Evolutionary conservation across 345 rosid genomes (phyloP), one percentile per base, ranked within the genome.

Genomic region (Clausena lansium): DNA sequence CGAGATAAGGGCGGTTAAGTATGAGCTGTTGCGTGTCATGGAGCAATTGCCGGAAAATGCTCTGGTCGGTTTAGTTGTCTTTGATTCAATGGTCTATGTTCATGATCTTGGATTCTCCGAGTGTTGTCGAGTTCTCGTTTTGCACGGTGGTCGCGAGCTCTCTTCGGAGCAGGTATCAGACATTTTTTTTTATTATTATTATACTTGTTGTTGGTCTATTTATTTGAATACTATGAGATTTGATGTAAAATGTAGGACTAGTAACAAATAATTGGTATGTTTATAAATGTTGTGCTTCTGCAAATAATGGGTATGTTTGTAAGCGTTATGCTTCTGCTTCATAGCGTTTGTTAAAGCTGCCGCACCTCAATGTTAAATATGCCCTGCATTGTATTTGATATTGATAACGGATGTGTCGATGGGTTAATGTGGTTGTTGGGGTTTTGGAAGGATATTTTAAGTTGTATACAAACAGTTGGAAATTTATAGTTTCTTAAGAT

Each of bases 61-160:
- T 0, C 74, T 90, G 84, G 97, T 92, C 58, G 94, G 87, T 15
- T 81, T 94, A 88, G 77, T 94, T 67, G 84, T 91, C 19, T 94
- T 92, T 66, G 97, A 91, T 88, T 88, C 97, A 0, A 94, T 92
- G 97, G 97, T 94, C 77, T 84, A 90, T 84, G 91, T 94, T 77
- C 87, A 90, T 84, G 98, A 94, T 85, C 84, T 96, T 62, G 94
- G 91, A 9, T 92, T 91, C 78, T 79, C 86, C 2, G 97, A 92
- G 7, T 96, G 97, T 75, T 88, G 89, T 3, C 91, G 85, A 78
- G 94, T 87, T 59, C 88, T 94, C 59, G 76, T 96, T 60, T 86
- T 96, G 65, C 95, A 88, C 76, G 99, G 98, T 8, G 93, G 86
- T 30, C 91, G 97, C 4, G 90, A 92, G 35, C 86, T 92, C 84